Evolutionary conservation across 2,329 filamentous ascomycete species (phyloP), one percentile per base, ranked within the genome.

Genomic region (Ilyonectria sp.): DNA sequence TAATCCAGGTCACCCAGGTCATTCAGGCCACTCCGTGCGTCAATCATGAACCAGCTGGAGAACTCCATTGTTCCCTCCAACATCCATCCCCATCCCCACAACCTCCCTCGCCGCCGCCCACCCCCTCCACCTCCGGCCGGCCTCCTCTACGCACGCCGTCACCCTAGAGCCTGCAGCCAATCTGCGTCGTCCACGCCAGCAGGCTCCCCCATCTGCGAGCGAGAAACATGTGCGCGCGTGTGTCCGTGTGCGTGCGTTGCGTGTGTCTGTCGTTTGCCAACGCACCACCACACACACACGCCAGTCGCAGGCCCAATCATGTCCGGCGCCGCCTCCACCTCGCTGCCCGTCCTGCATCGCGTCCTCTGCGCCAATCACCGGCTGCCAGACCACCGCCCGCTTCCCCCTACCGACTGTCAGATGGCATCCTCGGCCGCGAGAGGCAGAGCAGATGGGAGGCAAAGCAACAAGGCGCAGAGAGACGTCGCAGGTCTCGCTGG

Each of bases 181-280:
- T 77, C 75, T 70, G 65, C 65, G 55, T 69, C 71, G 64, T 74
- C 76, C 76, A 77, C 76, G 76, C 76, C 73, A 71, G 70, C 68
- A 37, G 23, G 59, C 31, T 49, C 35, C 59, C 47, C 56, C 56
- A 55, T 60, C 63, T 65, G 56, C 56, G 63, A 65, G 63, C 63
- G 43, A 56, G 56, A 60, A 65, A 70, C 63, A 67, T 71, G 69
- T 66, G 69, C 71, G 67, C 58, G 57, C 65, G 72, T 68, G 62
- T 71, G 61, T 71, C 72, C 71, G 59, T 49, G 56, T 29, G 46
- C 26, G 29, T 52, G 50, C 31, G 52, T 57, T 56, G 61, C 29
- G 59, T 64, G 46, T 59, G 43, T 65, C 63, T 60, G 50, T 60
- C 56, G 63, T 72, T 60, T 75, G 71, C 73, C 72, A 74, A 71